Conservation (phyloP, 305 asterid species). For the Fraxinus nigra region DNA sequence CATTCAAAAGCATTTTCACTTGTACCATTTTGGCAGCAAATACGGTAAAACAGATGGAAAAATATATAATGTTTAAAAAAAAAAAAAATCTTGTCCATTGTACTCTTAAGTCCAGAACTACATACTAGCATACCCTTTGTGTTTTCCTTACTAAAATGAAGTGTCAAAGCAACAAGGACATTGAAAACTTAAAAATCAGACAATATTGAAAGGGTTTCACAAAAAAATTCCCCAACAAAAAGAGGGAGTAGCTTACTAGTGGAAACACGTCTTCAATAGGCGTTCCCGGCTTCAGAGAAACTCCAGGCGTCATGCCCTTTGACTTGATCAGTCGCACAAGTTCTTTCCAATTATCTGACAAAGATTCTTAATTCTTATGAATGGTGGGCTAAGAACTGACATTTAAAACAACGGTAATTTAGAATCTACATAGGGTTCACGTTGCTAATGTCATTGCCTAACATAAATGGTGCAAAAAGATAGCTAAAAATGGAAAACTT, state of each 20-base stretch:
- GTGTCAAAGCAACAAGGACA: not conserved
- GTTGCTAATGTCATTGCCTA: not conserved
- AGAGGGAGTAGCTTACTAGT: conserved; percentile 42
- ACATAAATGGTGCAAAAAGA: not conserved
- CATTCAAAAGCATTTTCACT: not conserved
- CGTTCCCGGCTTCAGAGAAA: conserved; percentile 79
- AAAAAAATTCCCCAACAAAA: not conserved
- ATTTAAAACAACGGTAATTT: not conserved
- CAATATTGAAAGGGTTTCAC: not conserved
- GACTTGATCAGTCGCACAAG: conserved; percentile 66
- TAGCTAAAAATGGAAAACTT: not conserved
- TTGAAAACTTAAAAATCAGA: not conserved
- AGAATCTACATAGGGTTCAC: not conserved
- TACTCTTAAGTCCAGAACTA: too few relatives aligned
- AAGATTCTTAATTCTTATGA: not conserved
- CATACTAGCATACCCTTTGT: too few relatives aligned
- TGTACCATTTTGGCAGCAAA: not conserved
- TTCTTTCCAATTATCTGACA: conserved; percentile 81
- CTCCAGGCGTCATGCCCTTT: conserved; percentile 83
- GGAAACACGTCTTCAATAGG: conserved; percentile 74
- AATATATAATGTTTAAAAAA: too few relatives aligned
- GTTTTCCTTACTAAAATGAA: too few relatives aligned
- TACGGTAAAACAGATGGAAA: not conserved
- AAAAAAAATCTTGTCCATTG: too few relatives aligned
- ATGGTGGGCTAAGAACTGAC: not conserved